Conservation (phyloP, 2,329 filamentous ascomycete species). For the Bipolaris victoriae region DNA sequence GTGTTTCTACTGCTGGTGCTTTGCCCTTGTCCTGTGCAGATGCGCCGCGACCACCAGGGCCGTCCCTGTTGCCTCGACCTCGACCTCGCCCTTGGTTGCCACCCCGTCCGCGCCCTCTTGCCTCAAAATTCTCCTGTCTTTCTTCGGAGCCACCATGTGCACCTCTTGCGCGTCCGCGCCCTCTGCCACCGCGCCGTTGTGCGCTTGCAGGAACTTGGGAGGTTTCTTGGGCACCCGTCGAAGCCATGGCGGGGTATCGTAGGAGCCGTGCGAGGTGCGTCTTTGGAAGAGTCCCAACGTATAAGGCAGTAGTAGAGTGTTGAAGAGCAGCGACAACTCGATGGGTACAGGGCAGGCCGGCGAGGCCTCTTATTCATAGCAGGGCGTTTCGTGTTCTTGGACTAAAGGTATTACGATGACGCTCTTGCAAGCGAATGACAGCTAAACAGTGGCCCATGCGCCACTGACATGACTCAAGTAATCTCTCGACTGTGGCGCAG, state of each 20-base stretch:
- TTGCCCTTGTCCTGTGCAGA: slow-evolving; percentile 39
- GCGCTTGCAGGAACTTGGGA: slow-evolving; percentile 36
- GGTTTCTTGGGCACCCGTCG: slow-evolving; percentile 31
- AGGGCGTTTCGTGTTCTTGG: slow-evolving; percentile 21
- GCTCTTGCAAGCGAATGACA: slow-evolving; percentile 38
- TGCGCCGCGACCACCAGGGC: slow-evolving; percentile 37
- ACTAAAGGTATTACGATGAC: slow-evolving; percentile 33
- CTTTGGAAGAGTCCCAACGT: slow-evolving; percentile 1
- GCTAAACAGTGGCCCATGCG: slow-evolving; percentile 15
- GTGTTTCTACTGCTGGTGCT: slow-evolving; percentile 20
- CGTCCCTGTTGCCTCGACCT: slow-evolving; percentile 42
- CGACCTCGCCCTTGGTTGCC: slow-evolving; percentile 45
- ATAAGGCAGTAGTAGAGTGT: not conserved
- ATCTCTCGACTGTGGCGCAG: slow-evolving; percentile 15
- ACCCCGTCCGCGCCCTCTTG: slow-evolving; percentile 46
- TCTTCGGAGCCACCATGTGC: slow-evolving; percentile 26
- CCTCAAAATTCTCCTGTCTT: slow-evolving; percentile 24
- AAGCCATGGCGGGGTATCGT: slow-evolving; percentile 43
- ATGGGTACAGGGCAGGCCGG: slow-evolving; percentile 17
- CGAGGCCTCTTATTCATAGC: slow-evolving; percentile 26
- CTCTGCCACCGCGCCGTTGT: slow-evolving; percentile 38
- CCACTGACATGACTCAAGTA: slow-evolving; percentile 22
- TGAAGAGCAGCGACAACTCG: not conserved
- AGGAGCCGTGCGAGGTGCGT: slow-evolving; percentile 7
- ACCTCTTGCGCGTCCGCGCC: slow-evolving; percentile 41